Percentiles rank a stretch among this genome's conserved stretches.
Evolutionary conservation across 139 green algal genomes (phyloP).

Genomic region (Astrephomene gubernaculifera): DNA sequence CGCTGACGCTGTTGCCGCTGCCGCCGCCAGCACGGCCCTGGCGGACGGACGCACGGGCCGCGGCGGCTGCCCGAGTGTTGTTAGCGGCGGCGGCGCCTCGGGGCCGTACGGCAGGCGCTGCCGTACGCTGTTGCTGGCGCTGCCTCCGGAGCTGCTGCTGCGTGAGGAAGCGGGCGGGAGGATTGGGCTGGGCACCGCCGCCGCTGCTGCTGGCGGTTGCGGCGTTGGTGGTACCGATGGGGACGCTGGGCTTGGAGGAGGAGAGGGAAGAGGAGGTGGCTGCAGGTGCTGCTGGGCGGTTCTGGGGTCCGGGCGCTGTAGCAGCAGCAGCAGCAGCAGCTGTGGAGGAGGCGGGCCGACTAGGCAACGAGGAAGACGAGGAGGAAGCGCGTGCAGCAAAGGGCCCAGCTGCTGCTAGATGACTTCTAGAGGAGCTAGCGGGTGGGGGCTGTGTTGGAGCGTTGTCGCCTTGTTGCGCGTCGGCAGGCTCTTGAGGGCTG

Average conservation of each 20-base stretch:
- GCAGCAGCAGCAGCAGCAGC: too few species aligned
- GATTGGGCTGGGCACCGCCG: neutral
- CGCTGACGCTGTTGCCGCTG: neutral
- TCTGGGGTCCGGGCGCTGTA: neutral
- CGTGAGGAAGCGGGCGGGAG: neutral
- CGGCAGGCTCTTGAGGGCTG: too few species aligned
- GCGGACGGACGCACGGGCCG: neutral
- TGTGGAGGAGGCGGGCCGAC: neutral
- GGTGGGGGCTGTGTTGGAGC: too few species aligned
- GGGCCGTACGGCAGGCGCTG: neutral
- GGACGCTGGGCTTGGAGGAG: neutral
- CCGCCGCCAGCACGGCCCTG: neutral
- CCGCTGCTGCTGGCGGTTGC: neutral
- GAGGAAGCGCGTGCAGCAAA: neutral
- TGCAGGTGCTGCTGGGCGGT: neutral
- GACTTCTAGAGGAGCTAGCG: too few species aligned
- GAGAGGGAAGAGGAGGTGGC: neutral
- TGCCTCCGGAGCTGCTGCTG: constrained; percentile 42
- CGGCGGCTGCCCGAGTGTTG: too few species aligned
- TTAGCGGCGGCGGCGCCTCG: neutral
- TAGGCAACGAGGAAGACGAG: neutral
- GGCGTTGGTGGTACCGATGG: constrained; percentile 35
- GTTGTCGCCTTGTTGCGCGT: too few species aligned
- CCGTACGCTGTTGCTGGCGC: constrained; percentile 5
- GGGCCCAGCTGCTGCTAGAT: too few species aligned